Conservation (phyloP, 805 yeast genomes). For the Candida krabiensis region DNA sequence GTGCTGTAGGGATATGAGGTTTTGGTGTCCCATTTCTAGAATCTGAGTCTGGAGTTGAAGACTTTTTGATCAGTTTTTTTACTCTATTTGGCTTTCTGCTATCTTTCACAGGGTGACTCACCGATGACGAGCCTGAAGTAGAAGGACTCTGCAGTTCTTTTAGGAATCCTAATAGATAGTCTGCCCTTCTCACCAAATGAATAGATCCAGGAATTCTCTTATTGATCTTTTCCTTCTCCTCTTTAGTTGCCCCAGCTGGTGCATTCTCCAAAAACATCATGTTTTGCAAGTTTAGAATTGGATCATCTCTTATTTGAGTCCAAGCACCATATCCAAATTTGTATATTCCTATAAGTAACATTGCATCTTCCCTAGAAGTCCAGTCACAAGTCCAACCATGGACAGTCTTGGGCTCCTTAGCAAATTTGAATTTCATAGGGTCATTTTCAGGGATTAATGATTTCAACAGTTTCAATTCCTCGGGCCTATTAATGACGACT, state of each 20-base stretch:
- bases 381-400: conserved; percentile 91
- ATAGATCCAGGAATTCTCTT: conserved; percentile 89
- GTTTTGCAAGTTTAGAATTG: conserved; percentile 79
- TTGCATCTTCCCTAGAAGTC: conserved; percentile 81
- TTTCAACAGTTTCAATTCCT: conserved; percentile 71
- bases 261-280: conserved; percentile 67
- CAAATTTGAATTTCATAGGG: conserved; percentile 60
- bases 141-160: conserved; percentile 40
- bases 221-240: conserved; percentile 35
- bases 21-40: conserved; percentile 18
- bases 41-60: conserved; percentile 26
- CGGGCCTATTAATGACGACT: conserved; percentile 75
- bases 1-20: conserved; percentile 8
- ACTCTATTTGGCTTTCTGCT: conserved; percentile 21
- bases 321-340: conserved; percentile 97
- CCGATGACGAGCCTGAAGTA: neutral
- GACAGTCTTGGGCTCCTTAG: conserved; percentile 70
- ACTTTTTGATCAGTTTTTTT: conserved; percentile 23
- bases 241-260: conserved; percentile 35
- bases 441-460: conserved; percentile 52
- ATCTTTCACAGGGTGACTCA: conserved; percentile 9
- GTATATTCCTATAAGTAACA: conserved; percentile 79
- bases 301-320: conserved; percentile 94
- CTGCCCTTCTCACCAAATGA: conserved; percentile 88
- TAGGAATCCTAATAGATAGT: conserved; percentile 73